Evolutionary conservation across 2,329 filamentous ascomycete species (phyloP), one percentile per base, ranked within the genome.

Genomic region (Coniella vitis): DNA sequence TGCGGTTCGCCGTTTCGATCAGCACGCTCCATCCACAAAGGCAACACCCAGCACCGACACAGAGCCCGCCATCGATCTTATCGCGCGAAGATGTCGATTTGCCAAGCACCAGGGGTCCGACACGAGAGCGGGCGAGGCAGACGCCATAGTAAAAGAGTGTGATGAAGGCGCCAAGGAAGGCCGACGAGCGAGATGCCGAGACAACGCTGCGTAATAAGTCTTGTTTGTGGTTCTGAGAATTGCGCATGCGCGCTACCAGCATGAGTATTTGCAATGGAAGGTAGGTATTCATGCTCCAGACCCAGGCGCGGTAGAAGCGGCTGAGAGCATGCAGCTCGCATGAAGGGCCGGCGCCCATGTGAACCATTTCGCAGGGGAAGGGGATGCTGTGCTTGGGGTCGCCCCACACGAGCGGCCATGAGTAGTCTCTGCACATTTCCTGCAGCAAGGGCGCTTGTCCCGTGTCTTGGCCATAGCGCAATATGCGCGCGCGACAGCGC

Each of bases 21-120:
- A 94, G 69, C 39, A 93, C 81, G 65, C 87, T 90, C 83, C 85
- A 89, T 3, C 89, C 89, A 61, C 88, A 94, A 37, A 89, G 69
- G 47, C 81, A 64, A 64, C 87, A 91, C 7, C 87, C 88, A 0
- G 75, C 68, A 7, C 79, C 79, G 9, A 94, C 79, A 58, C 87
- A 90, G 9, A 89, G 61, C 2, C 83, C 83, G 5, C 71, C 65
- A 51, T 84, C 80, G 51, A 84, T 76, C 44, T 60, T 63, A 60
- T 80, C 76, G 21, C 74, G 66, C 20, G 68, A 60, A 1, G 62
- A 56, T 0, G 63, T 64, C 52, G 79, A 73, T 16, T 62, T 69
- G n/a, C 79, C 76, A 20, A 90, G 68, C 12, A 91, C 19, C 31
- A 63, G 76, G 0, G 89, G 89, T 0, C 88, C 88, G 7, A 93